Percentiles rank a stretch among this genome's conserved stretches.
These are phyloP conservation scores for Neurospora africana DNA, from an alignment of 495 filamentous ascomycete species.

Conservation along the genomic window DNA sequence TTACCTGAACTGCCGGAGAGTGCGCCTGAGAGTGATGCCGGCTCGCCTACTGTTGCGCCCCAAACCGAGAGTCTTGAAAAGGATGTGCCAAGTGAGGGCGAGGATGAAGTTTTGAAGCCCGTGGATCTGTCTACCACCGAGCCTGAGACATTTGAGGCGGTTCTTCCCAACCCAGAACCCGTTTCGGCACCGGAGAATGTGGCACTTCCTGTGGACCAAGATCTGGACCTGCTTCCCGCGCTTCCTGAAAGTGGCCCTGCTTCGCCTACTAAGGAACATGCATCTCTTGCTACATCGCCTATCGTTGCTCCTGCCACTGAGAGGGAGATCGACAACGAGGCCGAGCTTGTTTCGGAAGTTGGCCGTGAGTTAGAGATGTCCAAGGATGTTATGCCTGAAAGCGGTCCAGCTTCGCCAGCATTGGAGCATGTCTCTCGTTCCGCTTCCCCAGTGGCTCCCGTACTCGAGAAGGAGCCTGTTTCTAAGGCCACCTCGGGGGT, in stretches of 20 bases:
- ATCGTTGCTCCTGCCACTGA: neutral
- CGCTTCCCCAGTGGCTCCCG: neutral
- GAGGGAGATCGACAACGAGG: neutral
- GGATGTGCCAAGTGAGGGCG: neutral
- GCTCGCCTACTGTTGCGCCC: neutral
- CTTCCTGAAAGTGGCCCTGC: slow-evolving; percentile 2
- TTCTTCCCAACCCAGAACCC: too few relatives aligned
- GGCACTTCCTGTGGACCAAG: neutral
- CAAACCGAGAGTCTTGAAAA: neutral
- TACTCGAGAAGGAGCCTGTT: neutral
- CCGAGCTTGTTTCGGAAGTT: neutral
- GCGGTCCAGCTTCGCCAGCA: neutral
- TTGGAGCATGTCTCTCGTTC: neutral
- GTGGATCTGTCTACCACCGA: neutral
- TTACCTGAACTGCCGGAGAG: neutral
- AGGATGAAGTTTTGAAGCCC: neutral
- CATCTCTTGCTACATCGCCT: neutral
- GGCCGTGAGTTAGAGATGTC: neutral
- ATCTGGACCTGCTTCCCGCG: neutral
- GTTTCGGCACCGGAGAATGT: too few relatives aligned
- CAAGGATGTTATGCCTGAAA: slow-evolving; percentile 1
- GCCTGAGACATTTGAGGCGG: neutral
- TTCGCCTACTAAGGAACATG: neutral
- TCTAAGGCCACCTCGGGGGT: neutral
- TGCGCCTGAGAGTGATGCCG: neutral